phyloP scores from a whole-genome alignment of 371 early-diverging fungal genomes.

The Enterocytospora artemiae region DNA sequence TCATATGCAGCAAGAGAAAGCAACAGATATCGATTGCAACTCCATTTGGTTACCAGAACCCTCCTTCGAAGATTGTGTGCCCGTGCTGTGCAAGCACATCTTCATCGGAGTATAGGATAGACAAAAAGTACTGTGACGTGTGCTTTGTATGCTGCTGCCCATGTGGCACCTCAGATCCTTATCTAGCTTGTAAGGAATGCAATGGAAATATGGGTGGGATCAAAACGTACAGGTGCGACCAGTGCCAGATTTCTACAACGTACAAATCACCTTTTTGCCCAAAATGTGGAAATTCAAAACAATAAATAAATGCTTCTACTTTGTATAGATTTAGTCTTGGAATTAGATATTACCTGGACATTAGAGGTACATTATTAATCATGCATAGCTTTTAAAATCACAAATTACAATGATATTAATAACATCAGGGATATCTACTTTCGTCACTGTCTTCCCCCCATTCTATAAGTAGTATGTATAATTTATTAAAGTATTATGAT shows the following conservation, averaged over 20 bases:
- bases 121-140: slow-evolving; percentile 9
- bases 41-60: not conserved
- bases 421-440: not conserved
- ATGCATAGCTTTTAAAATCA: not conserved
- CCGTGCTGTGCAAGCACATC: not conserved
- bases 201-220: slow-evolving; percentile 10
- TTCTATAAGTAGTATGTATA: not conserved
- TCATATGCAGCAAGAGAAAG: not conserved
- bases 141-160: slow-evolving; percentile 19
- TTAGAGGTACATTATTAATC: not conserved
- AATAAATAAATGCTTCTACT: not conserved
- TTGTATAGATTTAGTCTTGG: not conserved
- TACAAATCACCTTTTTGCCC: slow-evolving; percentile 20
- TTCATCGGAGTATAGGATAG: slow-evolving; percentile 13
- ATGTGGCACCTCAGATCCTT: slow-evolving; percentile 18
- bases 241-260: slow-evolving; percentile 13
- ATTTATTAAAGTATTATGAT: not conserved
- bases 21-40: not conserved
- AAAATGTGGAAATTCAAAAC: slow-evolving; percentile 26
- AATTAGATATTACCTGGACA: not conserved
- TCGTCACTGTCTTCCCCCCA: not conserved
- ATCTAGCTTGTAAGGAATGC: slow-evolving; percentile 23
- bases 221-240: slow-evolving; percentile 5
- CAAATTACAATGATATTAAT: not conserved
- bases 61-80: not conserved